Percentiles rank a stretch among this genome's conserved stretches.
phyloP scores from a whole-genome alignment of 1,284 basidiomycete species.

The Pseudozyma pruni region DNA sequence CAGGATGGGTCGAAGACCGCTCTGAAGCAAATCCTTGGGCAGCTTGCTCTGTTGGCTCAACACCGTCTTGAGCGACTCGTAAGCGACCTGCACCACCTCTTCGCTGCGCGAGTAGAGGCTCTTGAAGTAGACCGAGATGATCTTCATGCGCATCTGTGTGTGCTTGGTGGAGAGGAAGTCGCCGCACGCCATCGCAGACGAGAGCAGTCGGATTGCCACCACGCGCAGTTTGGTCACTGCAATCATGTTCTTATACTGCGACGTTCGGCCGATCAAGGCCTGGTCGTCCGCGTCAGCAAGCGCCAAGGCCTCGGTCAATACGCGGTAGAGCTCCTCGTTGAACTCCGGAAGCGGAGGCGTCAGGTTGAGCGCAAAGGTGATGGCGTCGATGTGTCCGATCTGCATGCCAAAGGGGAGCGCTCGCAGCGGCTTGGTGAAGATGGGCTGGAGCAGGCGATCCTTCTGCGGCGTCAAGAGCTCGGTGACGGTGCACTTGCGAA shows the following conservation, averaged over 20 bases:
- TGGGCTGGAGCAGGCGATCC: conserved; percentile 85
- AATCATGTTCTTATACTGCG: conserved; percentile 80
- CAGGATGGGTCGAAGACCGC: conserved; percentile 91
- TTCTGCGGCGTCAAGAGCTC: conserved; percentile 87
- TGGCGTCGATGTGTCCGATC: conserved; percentile 97
- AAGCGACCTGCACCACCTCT: conserved; percentile 94
- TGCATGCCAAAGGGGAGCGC: conserved; percentile 95
- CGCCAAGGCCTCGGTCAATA: conserved; percentile 92
- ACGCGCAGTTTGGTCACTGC: conserved; percentile 93
- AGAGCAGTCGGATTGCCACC: conserved; percentile 90
- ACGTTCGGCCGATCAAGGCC: conserved; percentile 78
- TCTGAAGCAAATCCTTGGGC: conserved; percentile 94
- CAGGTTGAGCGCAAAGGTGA: conserved; percentile 85
- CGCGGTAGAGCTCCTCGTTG: conserved; percentile 89
- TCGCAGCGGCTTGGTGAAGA: conserved; percentile 96
- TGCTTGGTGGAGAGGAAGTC: conserved; percentile 75
- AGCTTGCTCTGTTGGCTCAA: conserved; percentile 86
- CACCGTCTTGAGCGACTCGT: conserved; percentile 90
- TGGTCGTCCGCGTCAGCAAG: conserved; percentile 94
- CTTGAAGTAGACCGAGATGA: conserved; percentile 97
- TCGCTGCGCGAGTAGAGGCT: conserved; percentile 92
- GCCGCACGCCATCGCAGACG: conserved; percentile 91
- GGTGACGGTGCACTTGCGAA: conserved; percentile 78
- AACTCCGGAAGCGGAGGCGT: conserved; percentile 87
- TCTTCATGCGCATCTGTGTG: conserved; percentile 74